Evolutionary conservation across 139 green algal genomes (phyloP).

Genomic region (Chlorella sorokiniana): DNA sequence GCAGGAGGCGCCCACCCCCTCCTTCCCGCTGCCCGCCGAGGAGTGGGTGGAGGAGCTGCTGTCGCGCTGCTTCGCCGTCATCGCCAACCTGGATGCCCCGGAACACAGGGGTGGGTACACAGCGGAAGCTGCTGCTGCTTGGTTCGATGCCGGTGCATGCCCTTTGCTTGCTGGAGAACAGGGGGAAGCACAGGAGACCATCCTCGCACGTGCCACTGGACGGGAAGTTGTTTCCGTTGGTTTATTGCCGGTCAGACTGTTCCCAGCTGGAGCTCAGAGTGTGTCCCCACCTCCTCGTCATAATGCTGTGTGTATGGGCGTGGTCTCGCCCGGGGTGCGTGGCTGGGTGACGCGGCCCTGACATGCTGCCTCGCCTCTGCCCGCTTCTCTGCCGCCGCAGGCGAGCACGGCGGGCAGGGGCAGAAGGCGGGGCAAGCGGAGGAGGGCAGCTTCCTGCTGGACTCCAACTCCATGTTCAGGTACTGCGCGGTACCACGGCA

Average conservation of each 20-base stretch:
- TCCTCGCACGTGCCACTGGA: too few relatives aligned
- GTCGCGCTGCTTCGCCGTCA: slow-evolving; percentile 64
- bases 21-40: slow-evolving; percentile 64
- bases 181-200: too few relatives aligned
- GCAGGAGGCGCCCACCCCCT: slow-evolving; percentile 39
- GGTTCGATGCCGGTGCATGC: neutral
- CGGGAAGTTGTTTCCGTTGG: too few relatives aligned
- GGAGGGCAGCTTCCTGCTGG: slow-evolving; percentile 61
- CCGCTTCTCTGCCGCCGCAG: neutral
- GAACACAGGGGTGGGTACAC: slow-evolving; percentile 39
- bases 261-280: too few relatives aligned
- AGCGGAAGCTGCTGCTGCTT: too few relatives aligned
- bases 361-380: neutral
- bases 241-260: too few relatives aligned
- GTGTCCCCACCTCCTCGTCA: too few relatives aligned
- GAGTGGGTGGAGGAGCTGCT: slow-evolving; percentile 85
- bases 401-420: slow-evolving; percentile 21
- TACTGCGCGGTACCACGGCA: neutral
- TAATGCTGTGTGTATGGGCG: too few relatives aligned
- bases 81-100: slow-evolving; percentile 77
- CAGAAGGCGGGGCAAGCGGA: slow-evolving; percentile 18
- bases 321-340: too few relatives aligned
- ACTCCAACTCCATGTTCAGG: slow-evolving; percentile 64
- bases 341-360: too few relatives aligned
- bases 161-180: neutral